Conservation (phyloP, 225 moss, liverwort and hornwort genomes). For the Sphagnum contortum region DNA sequence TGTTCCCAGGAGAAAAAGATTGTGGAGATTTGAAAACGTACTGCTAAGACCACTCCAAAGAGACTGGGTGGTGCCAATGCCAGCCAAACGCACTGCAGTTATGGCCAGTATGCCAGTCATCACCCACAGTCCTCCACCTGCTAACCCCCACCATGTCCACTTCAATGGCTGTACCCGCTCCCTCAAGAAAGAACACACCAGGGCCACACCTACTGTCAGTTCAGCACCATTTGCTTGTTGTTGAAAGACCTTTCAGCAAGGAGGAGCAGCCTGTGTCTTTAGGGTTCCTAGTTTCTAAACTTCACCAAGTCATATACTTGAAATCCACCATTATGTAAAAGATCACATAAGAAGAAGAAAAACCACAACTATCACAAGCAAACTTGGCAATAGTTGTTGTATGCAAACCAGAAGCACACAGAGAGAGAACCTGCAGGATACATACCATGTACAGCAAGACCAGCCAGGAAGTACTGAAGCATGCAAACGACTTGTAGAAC, state of each 20-base stretch:
- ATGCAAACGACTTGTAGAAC: constrained; percentile 42
- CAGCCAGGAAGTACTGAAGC: constrained; percentile 37
- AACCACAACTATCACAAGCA: no score
- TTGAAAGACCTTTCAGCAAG: no score
- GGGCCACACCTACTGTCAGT: no score
- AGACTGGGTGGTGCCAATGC: constrained; percentile 41
- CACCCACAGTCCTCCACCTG: constrained; percentile 48
- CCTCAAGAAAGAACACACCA: background rate
- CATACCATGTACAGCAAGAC: constrained; percentile 42
- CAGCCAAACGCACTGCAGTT: constrained; percentile 35
- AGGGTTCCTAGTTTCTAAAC: no score
- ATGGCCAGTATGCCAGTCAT: constrained; percentile 42
- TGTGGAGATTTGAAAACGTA: constrained; percentile 11
- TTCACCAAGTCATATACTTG: no score
- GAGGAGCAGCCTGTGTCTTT: no score
- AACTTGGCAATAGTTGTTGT: no score
- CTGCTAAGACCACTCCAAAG: constrained; percentile 52
- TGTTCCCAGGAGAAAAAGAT: no score
- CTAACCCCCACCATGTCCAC: constrained; percentile 55
- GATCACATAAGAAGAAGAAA: no score
- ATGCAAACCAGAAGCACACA: no score
- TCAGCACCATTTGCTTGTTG: no score
- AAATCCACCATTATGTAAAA: no score
- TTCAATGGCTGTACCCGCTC: constrained; percentile 23
- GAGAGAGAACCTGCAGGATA: background rate